A percentile compares a stretch with the other conserved stretches of the same genome.
Conservation (phyloP, 306 rosid genomes). For the Cucumis melo region DNA sequence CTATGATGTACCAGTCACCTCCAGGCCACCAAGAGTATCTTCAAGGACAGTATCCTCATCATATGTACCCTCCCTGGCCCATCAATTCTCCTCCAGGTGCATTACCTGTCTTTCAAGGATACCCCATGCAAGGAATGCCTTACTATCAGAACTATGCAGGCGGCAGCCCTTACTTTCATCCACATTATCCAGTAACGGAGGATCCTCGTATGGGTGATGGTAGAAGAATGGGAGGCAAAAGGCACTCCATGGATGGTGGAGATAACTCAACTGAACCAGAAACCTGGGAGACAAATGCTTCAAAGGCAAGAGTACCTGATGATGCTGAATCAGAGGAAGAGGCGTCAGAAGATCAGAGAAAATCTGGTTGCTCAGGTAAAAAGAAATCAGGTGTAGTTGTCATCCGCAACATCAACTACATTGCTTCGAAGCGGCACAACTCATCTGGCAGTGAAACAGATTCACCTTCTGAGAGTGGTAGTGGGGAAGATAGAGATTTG, state of each 20-base stretch:
- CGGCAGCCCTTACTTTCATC: conserved; percentile 54
- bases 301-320: conserved; percentile 34
- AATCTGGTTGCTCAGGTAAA: conserved; percentile 45
- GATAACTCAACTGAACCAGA: conserved; percentile 47
- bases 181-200: conserved; percentile 50
- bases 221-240: conserved; percentile 42
- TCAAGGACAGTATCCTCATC: conserved; percentile 87
- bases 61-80: conserved; percentile 89
- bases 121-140: conserved; percentile 92
- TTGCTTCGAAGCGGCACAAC: conserved; percentile 49
- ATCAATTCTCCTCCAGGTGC: conserved; percentile 75
- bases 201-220: conserved; percentile 47
- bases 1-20: conserved; percentile 42
- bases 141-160: conserved; percentile 76
- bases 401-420: conserved; percentile 81
- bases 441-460: conserved; percentile 53
- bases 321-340: conserved; percentile 46
- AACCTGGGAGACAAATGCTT: conserved; percentile 39
- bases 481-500: conserved; percentile 36
- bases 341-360: conserved; percentile 42
- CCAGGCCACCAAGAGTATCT: conserved; percentile 51
- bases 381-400: conserved; percentile 73
- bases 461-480: conserved; percentile 46
- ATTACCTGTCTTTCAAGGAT: conserved; percentile 62
- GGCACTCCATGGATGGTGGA: conserved; percentile 78